These are phyloP conservation scores for Phytophthora hibernalis DNA, from an alignment of 352 stramenopile species.

Conservation along the genomic window DNA sequence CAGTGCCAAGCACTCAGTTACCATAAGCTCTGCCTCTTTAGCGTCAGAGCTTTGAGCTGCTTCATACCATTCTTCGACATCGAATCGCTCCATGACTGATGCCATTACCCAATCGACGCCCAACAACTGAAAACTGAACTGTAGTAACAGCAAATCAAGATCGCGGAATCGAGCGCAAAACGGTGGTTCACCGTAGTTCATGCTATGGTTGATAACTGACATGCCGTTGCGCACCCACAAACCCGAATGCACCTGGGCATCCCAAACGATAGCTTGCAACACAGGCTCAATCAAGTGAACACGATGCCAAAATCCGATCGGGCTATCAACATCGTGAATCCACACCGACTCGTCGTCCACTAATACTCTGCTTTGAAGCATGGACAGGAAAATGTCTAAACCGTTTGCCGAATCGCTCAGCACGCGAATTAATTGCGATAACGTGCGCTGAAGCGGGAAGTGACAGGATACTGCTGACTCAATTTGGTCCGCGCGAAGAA, in stretches of 20 bases:
- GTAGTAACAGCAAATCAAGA: slow-evolving; percentile 80
- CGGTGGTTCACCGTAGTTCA: slow-evolving; percentile 91
- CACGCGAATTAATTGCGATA: slow-evolving; percentile 77
- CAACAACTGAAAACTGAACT: slow-evolving; percentile 80
- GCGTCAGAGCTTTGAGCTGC: slow-evolving; percentile 48
- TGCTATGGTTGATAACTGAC: slow-evolving; percentile 88
- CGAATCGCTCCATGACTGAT: slow-evolving; percentile 78
- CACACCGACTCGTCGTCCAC: slow-evolving; percentile 50
- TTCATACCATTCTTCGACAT: slow-evolving; percentile 67
- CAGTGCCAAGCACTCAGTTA: slow-evolving; percentile 81
- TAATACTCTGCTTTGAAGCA: slow-evolving; percentile 47
- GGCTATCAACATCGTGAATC: slow-evolving; percentile 61
- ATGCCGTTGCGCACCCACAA: slow-evolving; percentile 89
- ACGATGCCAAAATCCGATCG: slow-evolving; percentile 85
- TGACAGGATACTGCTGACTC: slow-evolving; percentile 79
- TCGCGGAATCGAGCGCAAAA: slow-evolving; percentile 88
- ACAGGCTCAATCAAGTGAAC: slow-evolving; percentile 82
- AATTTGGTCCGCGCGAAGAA: slow-evolving; percentile 60
- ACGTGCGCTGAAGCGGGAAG: slow-evolving; percentile 78
- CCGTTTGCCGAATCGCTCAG: slow-evolving; percentile 65
- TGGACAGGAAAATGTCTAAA: slow-evolving; percentile 65
- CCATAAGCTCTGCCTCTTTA: slow-evolving; percentile 75
- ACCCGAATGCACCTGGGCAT: slow-evolving; percentile 83
- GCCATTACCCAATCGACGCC: slow-evolving; percentile 82
- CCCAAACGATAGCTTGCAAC: slow-evolving; percentile 87